Percentiles rank a stretch among this genome's conserved stretches.
Evolutionary conservation across 257 asterid genomes (phyloP).

Genomic region (Solanum gandarillasii): DNA sequence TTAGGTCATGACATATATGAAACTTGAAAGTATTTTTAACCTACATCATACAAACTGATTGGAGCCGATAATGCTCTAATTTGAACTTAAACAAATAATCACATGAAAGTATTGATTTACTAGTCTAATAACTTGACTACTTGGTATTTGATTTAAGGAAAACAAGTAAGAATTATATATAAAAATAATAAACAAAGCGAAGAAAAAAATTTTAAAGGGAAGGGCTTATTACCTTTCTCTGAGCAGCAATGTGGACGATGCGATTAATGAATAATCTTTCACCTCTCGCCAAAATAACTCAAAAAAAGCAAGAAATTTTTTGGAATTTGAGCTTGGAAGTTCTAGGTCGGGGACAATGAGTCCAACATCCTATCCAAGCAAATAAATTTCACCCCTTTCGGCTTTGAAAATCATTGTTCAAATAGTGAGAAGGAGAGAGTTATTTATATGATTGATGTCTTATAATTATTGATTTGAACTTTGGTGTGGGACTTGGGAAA

Average conservation of each 20-base stretch:
- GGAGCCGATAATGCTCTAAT: not conserved
- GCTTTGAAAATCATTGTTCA: not conserved
- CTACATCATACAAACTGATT: not conserved
- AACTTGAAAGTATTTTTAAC: not conserved
- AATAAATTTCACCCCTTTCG: not conserved
- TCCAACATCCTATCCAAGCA: not conserved
- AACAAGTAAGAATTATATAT: not conserved
- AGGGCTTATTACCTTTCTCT: not conserved
- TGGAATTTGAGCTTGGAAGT: not conserved
- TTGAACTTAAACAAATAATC: not conserved
- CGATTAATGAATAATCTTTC: not conserved
- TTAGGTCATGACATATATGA: not conserved
- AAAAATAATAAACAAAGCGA: no score
- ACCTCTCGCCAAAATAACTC: not conserved
- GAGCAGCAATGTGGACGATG: not conserved
- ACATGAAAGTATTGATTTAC: not conserved
- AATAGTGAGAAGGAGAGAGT: not conserved
- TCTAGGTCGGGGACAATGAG: not conserved
- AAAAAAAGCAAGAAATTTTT: no score
- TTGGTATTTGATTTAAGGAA: no score
- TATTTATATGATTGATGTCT: no score
- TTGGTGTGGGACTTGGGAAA: not conserved
- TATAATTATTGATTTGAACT: no score
- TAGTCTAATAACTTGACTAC: not conserved
- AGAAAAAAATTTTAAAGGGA: no score